Percentiles rank a stretch among this genome's conserved stretches.
phyloP scores from a whole-genome alignment of 2,329 filamentous ascomycete genomes.

The Hymenoscyphus infarciens region DNA sequence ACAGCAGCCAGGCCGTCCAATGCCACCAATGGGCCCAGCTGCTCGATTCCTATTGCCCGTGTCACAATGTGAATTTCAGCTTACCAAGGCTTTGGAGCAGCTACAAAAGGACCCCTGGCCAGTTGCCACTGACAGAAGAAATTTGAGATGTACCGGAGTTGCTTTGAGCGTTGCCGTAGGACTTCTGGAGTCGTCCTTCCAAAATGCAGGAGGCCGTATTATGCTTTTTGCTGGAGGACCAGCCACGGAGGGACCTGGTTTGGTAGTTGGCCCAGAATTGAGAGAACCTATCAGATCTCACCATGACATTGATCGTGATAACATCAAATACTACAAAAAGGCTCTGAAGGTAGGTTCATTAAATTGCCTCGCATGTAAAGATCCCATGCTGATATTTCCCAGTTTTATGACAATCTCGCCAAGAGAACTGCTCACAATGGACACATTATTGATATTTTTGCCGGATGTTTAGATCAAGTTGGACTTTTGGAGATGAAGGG shows the following conservation, averaged over 20 bases:
- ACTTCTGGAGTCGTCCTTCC: slow-evolving; percentile 88
- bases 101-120: slow-evolving; percentile 98
- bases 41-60: slow-evolving; percentile 91
- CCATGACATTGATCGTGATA: slow-evolving; percentile 97
- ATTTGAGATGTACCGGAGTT: slow-evolving; percentile 88
- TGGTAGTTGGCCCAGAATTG: slow-evolving; percentile 93
- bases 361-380: neutral
- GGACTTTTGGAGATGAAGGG: slow-evolving; percentile 98
- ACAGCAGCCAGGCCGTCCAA: slow-evolving; percentile 70
- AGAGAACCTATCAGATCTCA: slow-evolving; percentile 96
- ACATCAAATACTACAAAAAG: slow-evolving; percentile 99
- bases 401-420: slow-evolving; percentile 93
- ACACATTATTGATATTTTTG: slow-evolving; percentile 96
- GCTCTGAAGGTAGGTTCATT: slow-evolving; percentile 70
- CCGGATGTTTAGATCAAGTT: slow-evolving; percentile 94
- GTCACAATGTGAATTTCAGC: slow-evolving; percentile 92
- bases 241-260: slow-evolving; percentile 91
- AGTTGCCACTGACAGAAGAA: slow-evolving; percentile 87
- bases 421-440: slow-evolving; percentile 95
- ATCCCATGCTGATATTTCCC: slow-evolving; percentile 13
- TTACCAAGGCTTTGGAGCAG: slow-evolving; percentile 93
- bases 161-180: slow-evolving; percentile 94
- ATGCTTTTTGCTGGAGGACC: slow-evolving; percentile 97
- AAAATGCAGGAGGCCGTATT: slow-evolving; percentile 89
- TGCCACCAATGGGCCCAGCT: slow-evolving; percentile 73